These are phyloP conservation scores for Penicillium cosmopolitanum DNA, from an alignment of 495 filamentous ascomycete genomes.

Conservation along the genomic window DNA sequence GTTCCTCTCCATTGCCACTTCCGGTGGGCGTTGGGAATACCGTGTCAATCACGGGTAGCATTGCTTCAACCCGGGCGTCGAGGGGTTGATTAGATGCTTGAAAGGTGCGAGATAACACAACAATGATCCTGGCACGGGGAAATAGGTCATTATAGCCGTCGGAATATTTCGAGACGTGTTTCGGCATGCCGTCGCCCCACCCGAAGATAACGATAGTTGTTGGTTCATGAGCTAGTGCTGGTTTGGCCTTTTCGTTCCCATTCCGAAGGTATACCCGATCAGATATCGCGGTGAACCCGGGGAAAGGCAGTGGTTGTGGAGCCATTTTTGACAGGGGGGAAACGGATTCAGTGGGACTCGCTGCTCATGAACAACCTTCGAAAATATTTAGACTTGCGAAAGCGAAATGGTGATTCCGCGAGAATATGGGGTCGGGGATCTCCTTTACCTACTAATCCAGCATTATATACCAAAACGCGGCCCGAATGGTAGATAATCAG, in stretches of 20 bases:
- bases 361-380: neutral
- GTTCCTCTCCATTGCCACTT: constrained; percentile 25
- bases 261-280: constrained; percentile 33
- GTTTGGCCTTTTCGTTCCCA: constrained; percentile 23
- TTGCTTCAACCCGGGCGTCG: constrained; percentile 42
- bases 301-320: constrained; percentile 29
- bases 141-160: constrained; percentile 55
- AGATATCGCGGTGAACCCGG: constrained; percentile 32
- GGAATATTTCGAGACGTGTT: constrained; percentile 57
- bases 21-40: constrained; percentile 40
- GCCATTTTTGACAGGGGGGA: constrained; percentile 20
- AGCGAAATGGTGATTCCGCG: neutral
- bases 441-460: neutral
- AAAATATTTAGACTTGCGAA: neutral
- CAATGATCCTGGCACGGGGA: constrained; percentile 48
- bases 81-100: constrained; percentile 46
- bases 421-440: neutral
- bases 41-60: constrained; percentile 54
- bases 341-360: neutral
- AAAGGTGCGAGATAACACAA: constrained; percentile 52
- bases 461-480: neutral
- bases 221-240: constrained; percentile 24
- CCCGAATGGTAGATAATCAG: neutral
- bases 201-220: constrained; percentile 47
- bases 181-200: constrained; percentile 59